These are phyloP conservation scores for Taphrina deformans DNA, from an alignment of 1,139 yeast species.

Conservation along the genomic window DNA sequence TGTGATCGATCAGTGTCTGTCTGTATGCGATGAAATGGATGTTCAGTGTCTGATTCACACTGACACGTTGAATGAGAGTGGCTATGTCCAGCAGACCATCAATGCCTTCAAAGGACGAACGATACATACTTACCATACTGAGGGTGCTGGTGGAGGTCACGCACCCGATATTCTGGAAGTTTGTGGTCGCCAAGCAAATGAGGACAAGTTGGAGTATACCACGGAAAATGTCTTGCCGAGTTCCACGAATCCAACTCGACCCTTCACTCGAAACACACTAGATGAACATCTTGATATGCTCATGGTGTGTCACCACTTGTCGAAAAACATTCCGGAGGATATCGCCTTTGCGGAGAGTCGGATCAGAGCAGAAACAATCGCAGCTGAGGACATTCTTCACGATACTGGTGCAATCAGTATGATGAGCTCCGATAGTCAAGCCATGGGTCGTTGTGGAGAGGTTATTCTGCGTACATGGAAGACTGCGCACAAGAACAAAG, in stretches of 20 bases:
- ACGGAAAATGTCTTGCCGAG: conserved; percentile 35
- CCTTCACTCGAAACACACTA: conserved; percentile 35
- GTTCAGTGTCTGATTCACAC: conserved; percentile 37
- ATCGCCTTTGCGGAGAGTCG: conserved; percentile 37
- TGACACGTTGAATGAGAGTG: conserved; percentile 36
- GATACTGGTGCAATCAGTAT: conserved; percentile 37
- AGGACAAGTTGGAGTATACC: conserved; percentile 8
- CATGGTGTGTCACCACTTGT: conserved; percentile 37
- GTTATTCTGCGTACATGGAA: conserved; percentile 37
- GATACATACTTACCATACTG: conserved; percentile 37
- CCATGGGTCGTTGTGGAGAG: conserved; percentile 37
- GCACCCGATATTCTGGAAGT: conserved; percentile 36
- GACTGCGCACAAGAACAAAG: conserved; percentile 37
- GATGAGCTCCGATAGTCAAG: conserved; percentile 37
- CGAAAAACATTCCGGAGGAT: conserved; percentile 36
- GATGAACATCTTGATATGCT: conserved; percentile 36
- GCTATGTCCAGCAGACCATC: conserved; percentile 35
- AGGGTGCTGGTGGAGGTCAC: conserved; percentile 37
- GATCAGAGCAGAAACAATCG: conserved; percentile 37
- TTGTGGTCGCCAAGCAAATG: conserved; percentile 23
- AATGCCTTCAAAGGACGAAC: conserved; percentile 36
- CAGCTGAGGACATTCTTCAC: conserved; percentile 36
- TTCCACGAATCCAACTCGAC: conserved; percentile 36
- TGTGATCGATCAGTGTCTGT: conserved; percentile 33
- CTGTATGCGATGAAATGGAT: conserved; percentile 36